Evolutionary conservation across 352 stramenopile genomes (phyloP), one percentile per base, ranked within the genome.

Genomic region (Pythium coloratum): DNA sequence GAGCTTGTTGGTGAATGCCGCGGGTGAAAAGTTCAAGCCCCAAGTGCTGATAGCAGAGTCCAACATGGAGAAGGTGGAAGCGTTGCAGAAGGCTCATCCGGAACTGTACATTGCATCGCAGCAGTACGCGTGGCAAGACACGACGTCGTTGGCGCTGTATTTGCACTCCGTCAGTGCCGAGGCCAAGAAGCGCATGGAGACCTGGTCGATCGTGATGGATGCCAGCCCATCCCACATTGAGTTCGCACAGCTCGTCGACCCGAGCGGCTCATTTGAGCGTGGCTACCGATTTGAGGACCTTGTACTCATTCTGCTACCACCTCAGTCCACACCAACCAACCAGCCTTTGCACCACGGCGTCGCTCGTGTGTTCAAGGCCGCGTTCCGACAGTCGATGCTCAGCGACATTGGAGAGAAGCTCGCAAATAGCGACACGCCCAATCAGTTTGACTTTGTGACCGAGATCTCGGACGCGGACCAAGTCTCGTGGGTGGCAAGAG

Each of bases 131-230:
- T 79, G 78, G 53, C 80, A 90, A 46, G 84, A 91, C 54, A 82
- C 81, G 20, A 73, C 76, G 38, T 74, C 78, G 6, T 68, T 88
- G 26, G 66, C 75, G 14, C 63, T 89, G 61, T 88, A 81, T 46
- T 73, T 93, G 5, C 84, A 90, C 32, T 46, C 63, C 0, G 82
- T 91, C 70, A 90, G 88, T 47, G 62, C 76, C 36, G 78, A 90
- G 53, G 84, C 84, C 33, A 80, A 75, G 40, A 62, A 64, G 4
- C 74, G 82, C 28, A 84, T 86, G 26, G 76, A 93, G 51, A 70
- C 86, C 0, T 93, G 84, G 84, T 91, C 80, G 46, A 67, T 93
- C 14, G 70, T 93, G 18, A 71, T 93, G 61, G 78, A 91, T 51
- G 83, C 76, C 24, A 90, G 76, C 33, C 76, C 82, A 24, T 82